Percentiles rank a stretch among this genome's conserved stretches.
These are phyloP conservation scores for Cladophialophora exuberans DNA, from an alignment of 2,329 filamentous ascomycete species.

Conservation along the genomic window DNA sequence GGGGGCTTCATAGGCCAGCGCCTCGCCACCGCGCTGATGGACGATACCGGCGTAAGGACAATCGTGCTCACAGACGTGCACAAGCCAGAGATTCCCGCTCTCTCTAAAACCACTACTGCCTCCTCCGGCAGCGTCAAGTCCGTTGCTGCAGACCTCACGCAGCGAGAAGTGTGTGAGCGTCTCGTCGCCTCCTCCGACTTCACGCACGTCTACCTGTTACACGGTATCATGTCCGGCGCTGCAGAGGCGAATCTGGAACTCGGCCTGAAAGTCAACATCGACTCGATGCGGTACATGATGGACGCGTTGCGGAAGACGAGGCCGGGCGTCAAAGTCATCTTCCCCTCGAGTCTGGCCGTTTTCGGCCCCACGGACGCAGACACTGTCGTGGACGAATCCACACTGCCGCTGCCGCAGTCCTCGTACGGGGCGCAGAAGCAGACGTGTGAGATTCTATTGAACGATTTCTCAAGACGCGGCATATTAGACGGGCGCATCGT, in stretches of 20 bases:
- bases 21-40: slow-evolving; percentile 58
- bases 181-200: slow-evolving; percentile 40
- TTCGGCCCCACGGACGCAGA: slow-evolving; percentile 60
- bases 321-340: slow-evolving; percentile 61
- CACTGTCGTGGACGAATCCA: slow-evolving; percentile 51
- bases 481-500: slow-evolving; percentile 60
- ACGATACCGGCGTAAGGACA: slow-evolving; percentile 34
- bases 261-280: slow-evolving; percentile 62
- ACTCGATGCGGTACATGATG: slow-evolving; percentile 59
- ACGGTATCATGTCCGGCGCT: slow-evolving; percentile 68
- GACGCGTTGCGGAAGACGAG: slow-evolving; percentile 53
- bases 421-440: slow-evolving; percentile 67
- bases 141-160: neutral
- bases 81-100: neutral
- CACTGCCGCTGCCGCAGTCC: slow-evolving; percentile 60
- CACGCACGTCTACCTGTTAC: slow-evolving; percentile 62
- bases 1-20: slow-evolving; percentile 66
- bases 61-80: neutral
- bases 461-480: slow-evolving; percentile 63
- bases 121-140: neutral
- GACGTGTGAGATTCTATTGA: slow-evolving; percentile 62
- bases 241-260: slow-evolving; percentile 63
- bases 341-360: slow-evolving; percentile 64
- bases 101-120: neutral
- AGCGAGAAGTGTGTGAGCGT: too few species aligned